A percentile compares a stretch with the other conserved stretches of the same genome.
These are phyloP conservation scores for Begonia fuchsioides DNA, from an alignment of 306 rosid genomes.

Conservation along the genomic window DNA sequence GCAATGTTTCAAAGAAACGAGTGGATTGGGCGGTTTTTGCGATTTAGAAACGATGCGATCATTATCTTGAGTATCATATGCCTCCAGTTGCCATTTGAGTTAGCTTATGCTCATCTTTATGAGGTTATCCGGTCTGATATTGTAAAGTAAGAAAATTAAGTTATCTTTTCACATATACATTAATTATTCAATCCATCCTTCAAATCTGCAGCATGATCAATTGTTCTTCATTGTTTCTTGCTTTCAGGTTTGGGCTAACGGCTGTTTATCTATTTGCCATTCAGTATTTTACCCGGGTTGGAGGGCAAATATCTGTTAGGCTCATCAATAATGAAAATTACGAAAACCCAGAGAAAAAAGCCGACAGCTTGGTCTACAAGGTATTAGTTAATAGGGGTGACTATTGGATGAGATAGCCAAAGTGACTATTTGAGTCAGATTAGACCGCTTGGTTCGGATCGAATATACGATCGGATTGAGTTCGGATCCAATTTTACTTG, in stretches of 20 bases:
- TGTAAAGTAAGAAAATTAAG: slow-evolving; percentile 42
- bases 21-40: slow-evolving; percentile 74
- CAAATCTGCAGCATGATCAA: too few species aligned
- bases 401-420: too few species aligned
- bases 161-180: neutral
- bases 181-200: too few species aligned
- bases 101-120: slow-evolving; percentile 91
- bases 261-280: slow-evolving; percentile 62
- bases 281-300: slow-evolving; percentile 61
- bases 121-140: slow-evolving; percentile 46
- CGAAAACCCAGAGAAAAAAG: slow-evolving; percentile 63
- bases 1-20: slow-evolving; percentile 55
- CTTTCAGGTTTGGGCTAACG: slow-evolving; percentile 77
- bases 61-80: slow-evolving; percentile 76
- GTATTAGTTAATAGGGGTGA: too few species aligned
- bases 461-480: too few species aligned
- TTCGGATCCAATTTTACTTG: too few species aligned
- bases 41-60: slow-evolving; percentile 79
- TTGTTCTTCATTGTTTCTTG: neutral
- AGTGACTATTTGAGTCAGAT: too few species aligned
- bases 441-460: too few species aligned
- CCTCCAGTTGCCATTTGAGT: slow-evolving; percentile 92
- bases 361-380: slow-evolving; percentile 98
- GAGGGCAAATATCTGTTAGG: slow-evolving; percentile 68
- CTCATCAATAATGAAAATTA: slow-evolving; percentile 76